Percentiles rank a stretch among this genome's conserved stretches.
These are phyloP conservation scores for Hyaloperonospora brassicae DNA, from an alignment of 352 stramenopile genomes.

Conservation along the genomic window DNA sequence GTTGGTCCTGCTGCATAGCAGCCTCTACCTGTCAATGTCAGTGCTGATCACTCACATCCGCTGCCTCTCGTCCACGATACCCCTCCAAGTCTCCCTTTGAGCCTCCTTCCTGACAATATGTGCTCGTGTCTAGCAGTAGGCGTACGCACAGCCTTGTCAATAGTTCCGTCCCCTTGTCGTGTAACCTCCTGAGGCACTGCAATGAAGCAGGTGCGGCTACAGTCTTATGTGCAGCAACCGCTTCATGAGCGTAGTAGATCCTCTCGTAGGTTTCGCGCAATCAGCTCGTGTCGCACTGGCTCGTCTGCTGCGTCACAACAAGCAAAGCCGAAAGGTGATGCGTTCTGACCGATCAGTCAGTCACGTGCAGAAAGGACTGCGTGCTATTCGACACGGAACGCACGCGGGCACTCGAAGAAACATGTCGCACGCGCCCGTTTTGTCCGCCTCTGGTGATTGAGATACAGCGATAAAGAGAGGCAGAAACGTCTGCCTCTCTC, in stretches of 20 bases:
- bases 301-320: too few relatives aligned
- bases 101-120: slow-evolving; percentile 32
- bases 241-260: slow-evolving; percentile 2
- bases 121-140: slow-evolving; percentile 41
- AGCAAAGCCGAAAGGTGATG: too few relatives aligned
- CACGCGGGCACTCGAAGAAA: too few relatives aligned
- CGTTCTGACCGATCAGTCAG: too few relatives aligned
- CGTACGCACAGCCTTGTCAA: slow-evolving; percentile 21
- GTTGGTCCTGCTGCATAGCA: slow-evolving; percentile 27
- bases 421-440: too few relatives aligned
- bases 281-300: too few relatives aligned
- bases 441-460: too few relatives aligned
- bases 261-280: too few relatives aligned
- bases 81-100: slow-evolving; percentile 16
- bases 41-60: not conserved
- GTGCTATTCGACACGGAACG: too few relatives aligned
- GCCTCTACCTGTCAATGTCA: slow-evolving; percentile 5
- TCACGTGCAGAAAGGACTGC: too few relatives aligned
- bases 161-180: slow-evolving; percentile 36
- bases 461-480: too few relatives aligned
- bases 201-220: slow-evolving; percentile 10
- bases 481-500: too few relatives aligned
- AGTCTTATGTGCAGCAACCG: slow-evolving; percentile 5
- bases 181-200: not conserved
- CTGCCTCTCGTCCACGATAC: not conserved